Conservation (phyloP, 306 rosid genomes). For the Casuarina equisetifolia region DNA sequence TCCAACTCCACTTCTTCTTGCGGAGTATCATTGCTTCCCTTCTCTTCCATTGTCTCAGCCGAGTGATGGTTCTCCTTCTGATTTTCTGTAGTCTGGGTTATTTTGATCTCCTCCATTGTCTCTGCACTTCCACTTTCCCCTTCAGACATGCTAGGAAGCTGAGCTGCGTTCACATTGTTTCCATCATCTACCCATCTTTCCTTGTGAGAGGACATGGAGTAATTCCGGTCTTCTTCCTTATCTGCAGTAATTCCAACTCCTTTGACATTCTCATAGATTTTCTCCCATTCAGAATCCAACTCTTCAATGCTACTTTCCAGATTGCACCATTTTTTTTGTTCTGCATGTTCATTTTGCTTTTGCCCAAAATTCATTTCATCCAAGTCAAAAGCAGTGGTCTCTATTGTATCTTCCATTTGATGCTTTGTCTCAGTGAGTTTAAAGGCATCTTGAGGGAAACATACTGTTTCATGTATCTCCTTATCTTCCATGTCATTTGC, state of each 20-base stretch:
- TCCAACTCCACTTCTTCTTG: slow-evolving; percentile 48
- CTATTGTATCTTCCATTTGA: slow-evolving; percentile 37
- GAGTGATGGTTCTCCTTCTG: slow-evolving; percentile 35
- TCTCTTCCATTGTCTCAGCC: slow-evolving; percentile 36
- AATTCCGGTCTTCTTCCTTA: slow-evolving; percentile 28
- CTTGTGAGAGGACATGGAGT: slow-evolving; percentile 27
- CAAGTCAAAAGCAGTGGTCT: slow-evolving; percentile 21
- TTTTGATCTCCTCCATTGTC: slow-evolving; percentile 35
- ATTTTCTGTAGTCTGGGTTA: slow-evolving; percentile 26
- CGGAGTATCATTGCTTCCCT: slow-evolving; percentile 32
- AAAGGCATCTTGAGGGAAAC: slow-evolving; percentile 32
- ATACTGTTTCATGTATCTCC: slow-evolving; percentile 37
- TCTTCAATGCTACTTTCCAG: slow-evolving; percentile 41
- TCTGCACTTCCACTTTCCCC: slow-evolving; percentile 25
- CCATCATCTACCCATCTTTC: slow-evolving; percentile 23
- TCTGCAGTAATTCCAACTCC: slow-evolving; percentile 41
- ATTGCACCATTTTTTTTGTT: slow-evolving; percentile 37
- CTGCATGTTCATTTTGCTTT: slow-evolving; percentile 32
- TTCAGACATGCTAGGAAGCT: slow-evolving; percentile 42
- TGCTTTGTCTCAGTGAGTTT: slow-evolving; percentile 31
- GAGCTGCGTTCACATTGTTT: slow-evolving; percentile 32
- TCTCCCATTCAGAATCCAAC: slow-evolving; percentile 35
- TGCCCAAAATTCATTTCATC: slow-evolving; percentile 37
- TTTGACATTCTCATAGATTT: slow-evolving; percentile 25
- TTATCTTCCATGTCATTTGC: slow-evolving; percentile 35